Evolutionary conservation across 2,329 filamentous ascomycete species (phyloP).

Genomic region (Cercospora sp.): DNA sequence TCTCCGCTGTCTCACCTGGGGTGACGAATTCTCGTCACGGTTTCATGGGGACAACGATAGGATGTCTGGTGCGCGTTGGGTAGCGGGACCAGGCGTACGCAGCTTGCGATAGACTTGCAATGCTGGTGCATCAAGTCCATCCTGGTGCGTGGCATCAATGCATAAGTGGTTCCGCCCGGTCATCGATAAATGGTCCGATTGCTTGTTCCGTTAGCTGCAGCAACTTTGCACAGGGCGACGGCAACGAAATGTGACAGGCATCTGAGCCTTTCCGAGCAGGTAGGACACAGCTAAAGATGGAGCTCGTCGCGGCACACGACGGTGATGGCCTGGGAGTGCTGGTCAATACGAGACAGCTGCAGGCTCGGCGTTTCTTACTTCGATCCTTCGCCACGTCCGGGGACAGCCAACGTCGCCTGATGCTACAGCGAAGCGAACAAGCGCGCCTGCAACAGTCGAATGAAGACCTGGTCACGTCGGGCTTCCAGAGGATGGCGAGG

Average conservation of each 20-base stretch:
- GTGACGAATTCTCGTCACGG: background rate
- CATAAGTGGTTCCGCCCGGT: background rate
- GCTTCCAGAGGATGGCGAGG: background rate
- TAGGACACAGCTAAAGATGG: background rate
- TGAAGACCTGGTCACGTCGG: background rate
- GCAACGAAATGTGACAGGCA: background rate
- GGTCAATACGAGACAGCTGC: background rate
- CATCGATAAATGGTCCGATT: background rate
- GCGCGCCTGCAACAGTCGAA: background rate
- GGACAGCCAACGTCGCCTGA: background rate
- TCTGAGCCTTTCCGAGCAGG: background rate
- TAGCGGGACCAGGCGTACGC: background rate
- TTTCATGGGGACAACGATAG: background rate
- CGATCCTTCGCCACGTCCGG: background rate
- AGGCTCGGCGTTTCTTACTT: background rate
- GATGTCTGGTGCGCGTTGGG: background rate
- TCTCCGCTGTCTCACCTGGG: background rate
- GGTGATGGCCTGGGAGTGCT: background rate
- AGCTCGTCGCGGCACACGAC: background rate
- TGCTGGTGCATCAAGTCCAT: background rate
- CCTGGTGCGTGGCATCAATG: slow-evolving; percentile 1
- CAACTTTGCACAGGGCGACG: background rate
- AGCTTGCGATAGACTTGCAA: background rate
- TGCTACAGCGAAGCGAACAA: background rate
- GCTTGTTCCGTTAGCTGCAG: background rate